phyloP scores from a whole-genome alignment of 306 rosid species.

The Arachis hypogaea region DNA sequence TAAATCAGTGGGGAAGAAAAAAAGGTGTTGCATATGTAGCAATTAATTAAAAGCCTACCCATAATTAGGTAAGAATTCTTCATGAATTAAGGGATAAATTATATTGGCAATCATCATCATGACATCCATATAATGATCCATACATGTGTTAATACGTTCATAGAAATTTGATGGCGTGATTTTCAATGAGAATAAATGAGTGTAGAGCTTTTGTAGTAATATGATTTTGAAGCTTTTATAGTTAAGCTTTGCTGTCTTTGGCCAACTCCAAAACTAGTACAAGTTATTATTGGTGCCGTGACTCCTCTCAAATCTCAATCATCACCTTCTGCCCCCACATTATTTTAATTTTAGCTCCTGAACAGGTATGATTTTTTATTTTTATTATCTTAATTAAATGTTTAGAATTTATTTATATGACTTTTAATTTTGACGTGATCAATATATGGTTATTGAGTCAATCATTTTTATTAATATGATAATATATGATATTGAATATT shows the following conservation, averaged over 20 bases:
- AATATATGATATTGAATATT: background rate
- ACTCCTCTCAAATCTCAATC: conserved; percentile 22
- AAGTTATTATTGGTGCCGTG: conserved; percentile 8
- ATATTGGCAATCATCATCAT: conserved; percentile 44
- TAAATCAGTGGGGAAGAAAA: background rate
- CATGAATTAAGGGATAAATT: conserved; percentile 36
- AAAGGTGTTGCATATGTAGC: background rate
- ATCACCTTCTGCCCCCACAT: conserved; percentile 17
- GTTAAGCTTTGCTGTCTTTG: conserved; percentile 33
- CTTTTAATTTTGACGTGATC: too few relatives aligned
- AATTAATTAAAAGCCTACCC: conserved; percentile 37
- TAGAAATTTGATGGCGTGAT: conserved; percentile 11
- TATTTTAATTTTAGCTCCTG: background rate
- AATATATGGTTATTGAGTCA: too few relatives aligned
- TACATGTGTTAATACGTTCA: background rate
- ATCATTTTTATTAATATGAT: too few relatives aligned
- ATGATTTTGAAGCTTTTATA: conserved; percentile 18
- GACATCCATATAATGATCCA: conserved; percentile 29
- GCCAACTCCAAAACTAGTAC: conserved; percentile 15
- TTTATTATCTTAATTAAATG: too few relatives aligned
- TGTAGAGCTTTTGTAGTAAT: conserved; percentile 32
- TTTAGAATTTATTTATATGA: too few relatives aligned
- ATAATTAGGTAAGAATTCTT: conserved; percentile 41
- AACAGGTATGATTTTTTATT: too few relatives aligned
- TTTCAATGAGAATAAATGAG: conserved; percentile 18